phyloP scores from a whole-genome alignment of 495 filamentous ascomycete genomes.

The Rostrohypoxylon terebratum region DNA sequence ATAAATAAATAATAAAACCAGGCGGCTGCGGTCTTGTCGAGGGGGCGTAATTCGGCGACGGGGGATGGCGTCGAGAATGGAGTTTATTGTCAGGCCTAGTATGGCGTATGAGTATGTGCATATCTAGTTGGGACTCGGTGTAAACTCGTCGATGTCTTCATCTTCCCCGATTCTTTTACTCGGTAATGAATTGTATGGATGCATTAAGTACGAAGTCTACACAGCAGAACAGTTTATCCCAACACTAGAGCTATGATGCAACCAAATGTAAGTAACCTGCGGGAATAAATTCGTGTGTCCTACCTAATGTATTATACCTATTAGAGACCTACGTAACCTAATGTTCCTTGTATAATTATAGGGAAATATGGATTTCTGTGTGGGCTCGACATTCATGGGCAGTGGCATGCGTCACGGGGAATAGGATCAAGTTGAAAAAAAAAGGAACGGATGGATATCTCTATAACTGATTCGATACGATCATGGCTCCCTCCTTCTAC shows the following conservation, averaged over 20 bases:
- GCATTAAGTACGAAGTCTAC: too few species aligned
- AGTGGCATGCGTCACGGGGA: neutral
- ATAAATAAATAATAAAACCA: too few species aligned
- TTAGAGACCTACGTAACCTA: too few species aligned
- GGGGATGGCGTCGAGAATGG: neutral
- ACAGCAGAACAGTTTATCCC: too few species aligned
- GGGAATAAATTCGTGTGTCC: too few species aligned
- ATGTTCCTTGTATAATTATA: too few species aligned
- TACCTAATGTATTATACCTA: too few species aligned
- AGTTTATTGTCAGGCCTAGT: neutral
- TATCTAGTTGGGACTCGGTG: neutral
- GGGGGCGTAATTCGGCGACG: neutral
- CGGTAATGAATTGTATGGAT: neutral
- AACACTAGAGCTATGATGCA: too few species aligned
- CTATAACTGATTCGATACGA: conserved; percentile 16
- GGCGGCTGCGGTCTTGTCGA: neutral
- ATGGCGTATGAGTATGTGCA: neutral
- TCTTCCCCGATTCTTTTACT: neutral
- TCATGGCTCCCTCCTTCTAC: conserved; percentile 13
- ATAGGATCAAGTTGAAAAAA: neutral
- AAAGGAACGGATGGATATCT: conserved; percentile 12
- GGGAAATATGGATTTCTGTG: too few species aligned
- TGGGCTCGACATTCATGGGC: too few species aligned
- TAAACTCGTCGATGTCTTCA: neutral
- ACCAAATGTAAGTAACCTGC: too few species aligned